Percentiles rank a stretch among this genome's conserved stretches.
Evolutionary conservation across 495 filamentous ascomycete genomes (phyloP).

Genomic region (Clavariopsis aquatica): DNA sequence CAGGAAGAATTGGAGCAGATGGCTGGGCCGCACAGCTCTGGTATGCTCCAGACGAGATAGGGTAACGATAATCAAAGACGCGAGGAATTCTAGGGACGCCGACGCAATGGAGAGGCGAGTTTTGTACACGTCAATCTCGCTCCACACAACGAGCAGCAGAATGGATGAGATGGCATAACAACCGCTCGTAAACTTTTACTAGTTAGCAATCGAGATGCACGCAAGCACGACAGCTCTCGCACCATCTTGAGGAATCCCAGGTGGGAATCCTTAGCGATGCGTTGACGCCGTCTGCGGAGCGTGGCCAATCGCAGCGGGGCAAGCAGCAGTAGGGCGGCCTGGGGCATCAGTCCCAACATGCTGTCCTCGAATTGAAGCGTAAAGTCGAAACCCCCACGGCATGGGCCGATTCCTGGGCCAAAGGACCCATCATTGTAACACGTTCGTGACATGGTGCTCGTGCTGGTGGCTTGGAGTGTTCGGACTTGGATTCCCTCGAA

Average conservation of each 20-base stretch:
- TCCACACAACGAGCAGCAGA: constrained; percentile 31
- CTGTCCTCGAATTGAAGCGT: constrained; percentile 36
- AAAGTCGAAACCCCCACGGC: constrained; percentile 38
- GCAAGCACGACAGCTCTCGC: not conserved
- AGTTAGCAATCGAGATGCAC: constrained; percentile 10
- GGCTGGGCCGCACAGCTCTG: constrained; percentile 30
- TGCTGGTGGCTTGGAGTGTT: not conserved
- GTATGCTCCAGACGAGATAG: constrained; percentile 31
- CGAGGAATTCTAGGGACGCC: constrained; percentile 20
- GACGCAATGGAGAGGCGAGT: constrained; percentile 27
- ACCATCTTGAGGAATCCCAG: constrained; percentile 31
- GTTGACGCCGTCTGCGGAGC: constrained; percentile 16
- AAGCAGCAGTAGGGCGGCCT: constrained; percentile 26
- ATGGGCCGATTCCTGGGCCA: constrained; percentile 30
- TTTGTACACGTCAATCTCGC: constrained; percentile 23
- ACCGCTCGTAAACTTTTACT: constrained; percentile 8
- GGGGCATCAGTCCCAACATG: constrained; percentile 29
- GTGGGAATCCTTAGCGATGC: constrained; percentile 28
- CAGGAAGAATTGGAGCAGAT: constrained; percentile 36
- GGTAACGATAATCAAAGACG: constrained; percentile 13
- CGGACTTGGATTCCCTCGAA: not conserved
- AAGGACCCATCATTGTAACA: constrained; percentile 34
- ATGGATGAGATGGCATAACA: constrained; percentile 29
- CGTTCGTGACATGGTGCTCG: constrained; percentile 23
- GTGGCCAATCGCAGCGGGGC: constrained; percentile 30